Evolutionary conservation across 2,329 filamentous ascomycete species (phyloP).

Genomic region (Fusarium solani-melongenae): DNA sequence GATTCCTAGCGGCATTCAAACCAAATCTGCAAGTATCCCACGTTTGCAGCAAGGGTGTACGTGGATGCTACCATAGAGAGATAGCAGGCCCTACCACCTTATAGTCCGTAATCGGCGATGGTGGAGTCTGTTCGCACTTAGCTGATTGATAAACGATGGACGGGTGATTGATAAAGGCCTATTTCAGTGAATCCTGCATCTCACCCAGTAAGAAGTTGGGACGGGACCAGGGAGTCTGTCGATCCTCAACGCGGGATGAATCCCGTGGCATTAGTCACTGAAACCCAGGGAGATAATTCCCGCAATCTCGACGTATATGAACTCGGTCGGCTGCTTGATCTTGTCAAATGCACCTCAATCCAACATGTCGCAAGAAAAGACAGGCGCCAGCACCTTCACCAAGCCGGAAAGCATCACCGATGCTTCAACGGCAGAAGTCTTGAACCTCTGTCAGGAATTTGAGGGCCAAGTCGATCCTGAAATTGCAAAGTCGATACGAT

Average conservation of each 20-base stretch:
- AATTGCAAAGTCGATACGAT: conserved; percentile 1
- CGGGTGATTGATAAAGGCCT: conserved; percentile 10
- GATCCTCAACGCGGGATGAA: background rate
- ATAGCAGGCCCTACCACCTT: background rate
- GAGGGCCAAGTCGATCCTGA: conserved; percentile 3
- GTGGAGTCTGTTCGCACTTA: background rate
- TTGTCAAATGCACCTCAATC: background rate
- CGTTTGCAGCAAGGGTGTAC: background rate
- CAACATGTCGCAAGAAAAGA: conserved; percentile 6
- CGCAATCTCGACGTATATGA: background rate
- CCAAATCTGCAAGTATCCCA: background rate
- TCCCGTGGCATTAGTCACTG: background rate
- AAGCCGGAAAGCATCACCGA: conserved; percentile 6
- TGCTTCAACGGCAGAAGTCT: conserved; percentile 10
- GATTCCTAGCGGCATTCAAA: background rate
- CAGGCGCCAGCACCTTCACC: background rate
- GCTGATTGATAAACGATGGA: conserved; percentile 11
- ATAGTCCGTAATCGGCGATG: background rate
- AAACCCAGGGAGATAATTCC: background rate
- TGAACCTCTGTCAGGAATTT: conserved; percentile 11
- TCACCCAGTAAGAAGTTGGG: background rate
- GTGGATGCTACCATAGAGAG: background rate
- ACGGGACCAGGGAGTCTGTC: background rate
- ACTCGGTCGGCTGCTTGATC: background rate
- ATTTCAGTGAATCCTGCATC: background rate